Conservation (phyloP, 345 rosid species). For the Acer yangbiense region DNA sequence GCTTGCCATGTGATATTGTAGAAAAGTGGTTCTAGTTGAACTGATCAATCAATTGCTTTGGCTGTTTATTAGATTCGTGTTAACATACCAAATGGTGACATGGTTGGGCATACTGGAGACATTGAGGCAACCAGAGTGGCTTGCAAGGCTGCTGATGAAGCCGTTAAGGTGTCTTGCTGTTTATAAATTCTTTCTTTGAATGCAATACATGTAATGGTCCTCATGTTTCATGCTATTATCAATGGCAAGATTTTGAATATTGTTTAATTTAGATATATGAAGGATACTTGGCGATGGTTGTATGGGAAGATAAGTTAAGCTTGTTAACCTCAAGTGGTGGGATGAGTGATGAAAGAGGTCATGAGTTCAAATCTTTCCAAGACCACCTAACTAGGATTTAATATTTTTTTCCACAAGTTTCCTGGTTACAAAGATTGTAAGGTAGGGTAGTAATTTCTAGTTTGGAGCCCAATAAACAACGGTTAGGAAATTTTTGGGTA, state of each 20-base stretch:
- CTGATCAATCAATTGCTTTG: conserved; percentile 1
- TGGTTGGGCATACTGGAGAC: conserved; percentile 99
- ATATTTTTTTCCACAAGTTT: neutral
- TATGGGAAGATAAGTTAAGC: neutral
- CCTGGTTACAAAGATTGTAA: neutral
- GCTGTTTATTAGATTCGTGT: conserved; percentile 66
- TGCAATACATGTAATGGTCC: neutral
- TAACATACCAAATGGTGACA: conserved; percentile 88
- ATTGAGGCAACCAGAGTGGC: conserved; percentile 79
- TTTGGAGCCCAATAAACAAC: neutral
- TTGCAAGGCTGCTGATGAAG: conserved; percentile 89
- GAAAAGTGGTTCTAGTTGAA: neutral
- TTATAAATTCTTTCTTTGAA: neutral
- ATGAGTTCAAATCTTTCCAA: neutral
- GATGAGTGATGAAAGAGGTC: neutral
- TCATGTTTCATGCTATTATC: neutral
- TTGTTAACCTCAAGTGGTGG: neutral
- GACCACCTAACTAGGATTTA: neutral
- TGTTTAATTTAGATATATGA: neutral
- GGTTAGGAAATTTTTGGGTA: neutral
- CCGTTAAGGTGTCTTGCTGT: conserved; percentile 68
- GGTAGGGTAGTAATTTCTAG: neutral
- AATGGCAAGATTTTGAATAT: neutral
- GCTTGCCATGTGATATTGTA: conserved; percentile 3
- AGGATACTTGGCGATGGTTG: neutral